These are phyloP conservation scores for Lactifluus echinatus DNA, from an alignment of 768 basidiomycete species.

Conservation along the genomic window DNA sequence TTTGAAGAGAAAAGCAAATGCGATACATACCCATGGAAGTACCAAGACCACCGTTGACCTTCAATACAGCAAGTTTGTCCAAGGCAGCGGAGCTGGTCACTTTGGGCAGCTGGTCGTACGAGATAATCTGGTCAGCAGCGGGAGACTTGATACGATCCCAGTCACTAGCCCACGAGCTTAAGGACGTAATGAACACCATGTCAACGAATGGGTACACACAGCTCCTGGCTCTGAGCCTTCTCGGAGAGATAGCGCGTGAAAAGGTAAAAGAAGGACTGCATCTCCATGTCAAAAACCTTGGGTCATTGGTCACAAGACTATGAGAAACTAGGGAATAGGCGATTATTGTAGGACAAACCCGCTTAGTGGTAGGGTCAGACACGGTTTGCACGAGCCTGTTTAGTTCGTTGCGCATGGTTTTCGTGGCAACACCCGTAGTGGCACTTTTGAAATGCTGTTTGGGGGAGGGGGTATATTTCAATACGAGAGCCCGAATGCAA, in stretches of 20 bases:
- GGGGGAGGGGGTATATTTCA: neutral
- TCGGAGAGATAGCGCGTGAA: slow-evolving; percentile 91
- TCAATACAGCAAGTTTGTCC: slow-evolving; percentile 91
- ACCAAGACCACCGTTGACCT: slow-evolving; percentile 90
- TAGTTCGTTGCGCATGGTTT: slow-evolving; percentile 61
- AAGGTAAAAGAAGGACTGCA: slow-evolving; percentile 89
- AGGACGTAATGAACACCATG: neutral
- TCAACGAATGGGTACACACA: slow-evolving; percentile 42
- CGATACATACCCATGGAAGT: slow-evolving; percentile 70
- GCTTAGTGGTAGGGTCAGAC: slow-evolving; percentile 45
- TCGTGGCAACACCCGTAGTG: slow-evolving; percentile 43
- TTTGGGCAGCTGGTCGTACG: slow-evolving; percentile 64
- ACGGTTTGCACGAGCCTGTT: slow-evolving; percentile 56
- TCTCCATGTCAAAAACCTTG: slow-evolving; percentile 85
- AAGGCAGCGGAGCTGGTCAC: slow-evolving; percentile 55
- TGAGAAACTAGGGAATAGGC: slow-evolving; percentile 2
- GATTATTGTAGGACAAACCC: slow-evolving; percentile 33
- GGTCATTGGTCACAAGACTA: slow-evolving; percentile 7
- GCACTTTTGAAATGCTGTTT: slow-evolving; percentile 28
- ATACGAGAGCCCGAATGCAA: neutral
- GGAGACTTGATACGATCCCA: slow-evolving; percentile 66
- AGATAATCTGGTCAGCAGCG: slow-evolving; percentile 74
- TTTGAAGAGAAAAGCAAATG: neutral
- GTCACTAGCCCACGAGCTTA: slow-evolving; percentile 21
- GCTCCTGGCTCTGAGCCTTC: slow-evolving; percentile 75